Base-by-base conservation (phyloP, 106 monocot species). In the Amphibolis antarctica region DNA sequence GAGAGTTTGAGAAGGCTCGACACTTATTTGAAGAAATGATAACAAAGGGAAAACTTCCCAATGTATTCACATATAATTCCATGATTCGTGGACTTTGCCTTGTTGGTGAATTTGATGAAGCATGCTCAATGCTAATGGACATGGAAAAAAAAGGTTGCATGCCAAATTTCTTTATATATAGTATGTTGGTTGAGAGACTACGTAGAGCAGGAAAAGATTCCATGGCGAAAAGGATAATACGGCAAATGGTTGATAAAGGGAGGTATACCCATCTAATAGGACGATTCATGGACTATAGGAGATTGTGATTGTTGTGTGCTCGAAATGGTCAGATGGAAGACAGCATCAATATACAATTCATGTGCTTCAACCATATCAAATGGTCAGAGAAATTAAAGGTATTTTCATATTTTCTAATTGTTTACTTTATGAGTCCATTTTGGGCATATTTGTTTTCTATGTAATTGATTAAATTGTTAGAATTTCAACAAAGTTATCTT, bases 51-150 rank as follows among this genome's bases (percentile, higher is more conserved):
- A 77, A 82, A 28, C 72, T 90, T 9, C 96, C 89, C 0, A 96
- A 96, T 80, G 96, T 85, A 28, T 90, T 77, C 64, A 96, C 96
- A 17, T 96, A 90, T 53, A 90, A 90, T 80, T 78, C 81, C n/a
- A 86, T 96, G 74, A 90, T 96, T 28, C 72, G 78, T 20, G 89
- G 89, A 30, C 76, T 96, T 67, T 96, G 96, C 53, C 17, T 74
- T 44, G 25, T 62, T 22, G 86, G 84, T 12, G 77, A 73, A 48
- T 96, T 82, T 70, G 81, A 86, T 28, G 82, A 84, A 64, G 96
- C 96, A 53, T 78, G 82, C 18, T 46, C 70, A 19, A 70, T 93
- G 85, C 60, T 93, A 46, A 88, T 69, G 46, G 77, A 76, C 30
- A 92, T 96, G 86, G 84, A 82, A 14, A 55, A 59, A 1, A 84